Base-by-base conservation (phyloP, 192 early-diverging fungal species). In the Backusella morwellensis region DNA sequence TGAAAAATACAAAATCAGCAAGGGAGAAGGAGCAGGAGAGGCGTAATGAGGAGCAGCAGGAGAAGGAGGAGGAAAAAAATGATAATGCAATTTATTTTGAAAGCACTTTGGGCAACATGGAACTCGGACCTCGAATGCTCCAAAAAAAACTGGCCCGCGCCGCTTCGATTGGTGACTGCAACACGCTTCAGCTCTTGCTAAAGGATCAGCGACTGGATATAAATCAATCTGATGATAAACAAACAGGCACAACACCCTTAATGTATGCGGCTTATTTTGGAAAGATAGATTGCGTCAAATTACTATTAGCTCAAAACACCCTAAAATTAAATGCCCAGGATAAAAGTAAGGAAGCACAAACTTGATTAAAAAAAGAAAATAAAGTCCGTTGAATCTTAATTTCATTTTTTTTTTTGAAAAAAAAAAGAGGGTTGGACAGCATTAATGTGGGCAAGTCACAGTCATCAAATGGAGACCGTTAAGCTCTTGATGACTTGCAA, bases 221-320 rank as follows among this genome's bases (percentile, higher is more conserved):
- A 84, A 88, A 95, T 68, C 91, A 92, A 80, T 82, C 96, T 35
- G 88, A 96, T 82, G 90, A 88, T n/a, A 88, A 88, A 66, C 94
- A 97, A 81, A 91, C 91, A 67, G 93, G 95, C 34, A 91, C 88
- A 34, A 95, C 93, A 7, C 90, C 93, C 9, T 87, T 98, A 42
- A 94, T 95, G 73, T 95, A 95, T 73, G 93, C 96, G 0, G 87
- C 93, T 34, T 95, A 93, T 72, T 96, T 97, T 89, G 95, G 93
- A 34, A 90, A 94, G 66, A 75, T 86, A 6, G 85, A 91, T 69
- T 88, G 95, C 83, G 91, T 88, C 26, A 84, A 85, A 74, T 82
- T 92, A 72, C 84, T 98, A 38, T 78, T 98, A 19, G 84, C 87
- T 70, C 86, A 88, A 70, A 92, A 92, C 40, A 91, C 93, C 8